Percentiles rank a stretch among this genome's conserved stretches.
These are phyloP conservation scores for Trametes cubensis DNA, from an alignment of 768 basidiomycete species.

Conservation along the genomic window DNA sequence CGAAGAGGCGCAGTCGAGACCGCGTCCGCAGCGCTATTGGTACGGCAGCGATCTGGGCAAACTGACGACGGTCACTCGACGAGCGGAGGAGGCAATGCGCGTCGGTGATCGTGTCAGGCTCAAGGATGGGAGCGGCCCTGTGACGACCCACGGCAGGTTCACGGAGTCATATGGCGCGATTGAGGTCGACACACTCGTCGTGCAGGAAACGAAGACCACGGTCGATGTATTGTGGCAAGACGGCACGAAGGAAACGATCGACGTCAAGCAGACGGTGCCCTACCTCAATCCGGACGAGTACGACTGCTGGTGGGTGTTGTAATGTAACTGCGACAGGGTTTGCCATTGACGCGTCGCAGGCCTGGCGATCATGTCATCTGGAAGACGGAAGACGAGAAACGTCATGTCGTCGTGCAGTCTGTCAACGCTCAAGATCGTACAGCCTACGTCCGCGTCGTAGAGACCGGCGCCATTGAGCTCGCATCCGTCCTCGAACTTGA, in stretches of 20 bases:
- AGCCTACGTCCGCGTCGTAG: slow-evolving; percentile 62
- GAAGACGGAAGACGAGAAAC: slow-evolving; percentile 70
- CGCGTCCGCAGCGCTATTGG: slow-evolving; percentile 80
- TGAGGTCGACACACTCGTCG: slow-evolving; percentile 58
- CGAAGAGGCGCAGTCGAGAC: slow-evolving; percentile 53
- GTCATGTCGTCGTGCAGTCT: slow-evolving; percentile 75
- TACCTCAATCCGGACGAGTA: slow-evolving; percentile 90
- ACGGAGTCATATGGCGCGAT: slow-evolving; percentile 49
- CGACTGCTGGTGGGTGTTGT: slow-evolving; percentile 73
- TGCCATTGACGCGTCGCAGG: slow-evolving; percentile 45
- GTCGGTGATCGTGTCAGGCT: slow-evolving; percentile 74
- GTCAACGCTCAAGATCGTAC: slow-evolving; percentile 75
- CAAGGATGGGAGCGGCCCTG: slow-evolving; percentile 52
- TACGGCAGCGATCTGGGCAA: slow-evolving; percentile 61
- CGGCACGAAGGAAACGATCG: slow-evolving; percentile 64
- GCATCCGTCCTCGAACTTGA: slow-evolving; percentile 89
- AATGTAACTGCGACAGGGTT: not conserved
- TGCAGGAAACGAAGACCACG: slow-evolving; percentile 71
- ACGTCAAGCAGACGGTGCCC: slow-evolving; percentile 70
- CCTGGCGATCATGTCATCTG: slow-evolving; percentile 90
- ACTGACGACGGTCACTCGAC: slow-evolving; percentile 63
- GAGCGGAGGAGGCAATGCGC: slow-evolving; percentile 64
- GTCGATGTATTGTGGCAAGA: slow-evolving; percentile 88
- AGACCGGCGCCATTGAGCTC: slow-evolving; percentile 57
- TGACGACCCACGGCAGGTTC: slow-evolving; percentile 63